Evolutionary conservation across 2,329 filamentous ascomycete genomes (phyloP).

Genomic region (Hymenoscyphus repandus): DNA sequence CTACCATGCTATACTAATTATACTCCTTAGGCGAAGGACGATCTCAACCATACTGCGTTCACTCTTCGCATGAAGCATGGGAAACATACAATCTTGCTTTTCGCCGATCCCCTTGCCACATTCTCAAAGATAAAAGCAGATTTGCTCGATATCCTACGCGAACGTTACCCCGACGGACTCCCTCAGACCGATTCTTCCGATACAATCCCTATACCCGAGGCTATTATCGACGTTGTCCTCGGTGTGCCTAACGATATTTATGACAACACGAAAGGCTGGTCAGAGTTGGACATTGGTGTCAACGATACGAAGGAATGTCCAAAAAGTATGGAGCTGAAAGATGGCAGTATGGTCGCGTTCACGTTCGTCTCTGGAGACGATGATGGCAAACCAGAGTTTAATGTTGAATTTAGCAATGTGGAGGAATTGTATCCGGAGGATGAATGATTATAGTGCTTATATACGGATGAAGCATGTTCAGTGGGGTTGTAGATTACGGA

Average conservation of each 20-base stretch:
- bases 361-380: slow-evolving; percentile 30
- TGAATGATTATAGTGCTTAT: slow-evolving; percentile 3
- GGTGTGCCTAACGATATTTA: slow-evolving; percentile 42
- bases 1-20: neutral
- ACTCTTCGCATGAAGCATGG: slow-evolving; percentile 71
- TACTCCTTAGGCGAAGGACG: slow-evolving; percentile 8
- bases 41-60: slow-evolving; percentile 43
- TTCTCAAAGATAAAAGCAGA: slow-evolving; percentile 53
- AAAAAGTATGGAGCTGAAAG: slow-evolving; percentile 33
- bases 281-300: slow-evolving; percentile 33
- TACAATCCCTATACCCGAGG: slow-evolving; percentile 34
- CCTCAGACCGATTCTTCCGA: slow-evolving; percentile 28
- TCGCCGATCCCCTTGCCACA: slow-evolving; percentile 52
- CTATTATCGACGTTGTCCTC: slow-evolving; percentile 38
- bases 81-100: slow-evolving; percentile 64
- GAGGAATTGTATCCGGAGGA: slow-evolving; percentile 23
- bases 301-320: slow-evolving; percentile 32
- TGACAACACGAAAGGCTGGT: slow-evolving; percentile 46
- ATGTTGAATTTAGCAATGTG: slow-evolving; percentile 21
- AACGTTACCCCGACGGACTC: slow-evolving; percentile 52
- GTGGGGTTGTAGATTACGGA: neutral
- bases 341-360: slow-evolving; percentile 37
- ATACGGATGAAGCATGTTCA: neutral
- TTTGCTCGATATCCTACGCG: slow-evolving; percentile 52
- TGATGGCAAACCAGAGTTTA: slow-evolving; percentile 14